phyloP scores from a whole-genome alignment of 2,329 filamentous ascomycete genomes.

The Pseudogymnoascus sp. region DNA sequence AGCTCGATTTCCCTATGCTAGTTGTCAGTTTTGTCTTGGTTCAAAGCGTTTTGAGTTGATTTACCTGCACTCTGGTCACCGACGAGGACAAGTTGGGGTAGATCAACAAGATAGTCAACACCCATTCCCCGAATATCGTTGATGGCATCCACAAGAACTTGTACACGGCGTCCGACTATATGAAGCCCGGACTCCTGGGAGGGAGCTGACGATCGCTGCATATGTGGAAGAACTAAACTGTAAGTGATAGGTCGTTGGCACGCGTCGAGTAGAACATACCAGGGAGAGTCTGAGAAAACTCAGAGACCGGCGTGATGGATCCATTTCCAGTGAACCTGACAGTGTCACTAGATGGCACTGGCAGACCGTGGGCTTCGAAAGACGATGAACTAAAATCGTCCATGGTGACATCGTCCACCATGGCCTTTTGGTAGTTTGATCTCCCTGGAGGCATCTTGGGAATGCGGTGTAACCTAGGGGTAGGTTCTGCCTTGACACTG shows the following conservation, averaged over 20 bases:
- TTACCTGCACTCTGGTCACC: constrained; percentile 71
- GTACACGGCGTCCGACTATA: constrained; percentile 53
- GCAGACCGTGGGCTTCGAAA: background rate
- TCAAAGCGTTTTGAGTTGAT: background rate
- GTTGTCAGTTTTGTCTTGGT: background rate
- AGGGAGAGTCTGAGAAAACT: constrained; percentile 2
- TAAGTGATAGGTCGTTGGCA: background rate
- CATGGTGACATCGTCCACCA: background rate
- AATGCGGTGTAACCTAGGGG: background rate
- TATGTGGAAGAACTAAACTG: background rate
- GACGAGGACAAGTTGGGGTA: constrained; percentile 74
- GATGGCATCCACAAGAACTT: constrained; percentile 56
- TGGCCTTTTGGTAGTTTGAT: background rate
- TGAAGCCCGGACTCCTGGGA: constrained; percentile 32
- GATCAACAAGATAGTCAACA: constrained; percentile 54
- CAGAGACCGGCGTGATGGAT: background rate
- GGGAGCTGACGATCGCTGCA: background rate
- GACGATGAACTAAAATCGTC: background rate
- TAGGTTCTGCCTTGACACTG: background rate
- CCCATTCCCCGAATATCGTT: constrained; percentile 63
- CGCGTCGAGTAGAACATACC: background rate
- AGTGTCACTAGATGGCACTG: background rate
- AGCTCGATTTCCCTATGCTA: constrained; percentile 54
- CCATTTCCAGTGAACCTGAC: background rate
- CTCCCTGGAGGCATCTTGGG: background rate